Base-by-base conservation (phyloP, 1,284 basidiomycete genomes). In the Rhodotorula glutinis region DNA sequence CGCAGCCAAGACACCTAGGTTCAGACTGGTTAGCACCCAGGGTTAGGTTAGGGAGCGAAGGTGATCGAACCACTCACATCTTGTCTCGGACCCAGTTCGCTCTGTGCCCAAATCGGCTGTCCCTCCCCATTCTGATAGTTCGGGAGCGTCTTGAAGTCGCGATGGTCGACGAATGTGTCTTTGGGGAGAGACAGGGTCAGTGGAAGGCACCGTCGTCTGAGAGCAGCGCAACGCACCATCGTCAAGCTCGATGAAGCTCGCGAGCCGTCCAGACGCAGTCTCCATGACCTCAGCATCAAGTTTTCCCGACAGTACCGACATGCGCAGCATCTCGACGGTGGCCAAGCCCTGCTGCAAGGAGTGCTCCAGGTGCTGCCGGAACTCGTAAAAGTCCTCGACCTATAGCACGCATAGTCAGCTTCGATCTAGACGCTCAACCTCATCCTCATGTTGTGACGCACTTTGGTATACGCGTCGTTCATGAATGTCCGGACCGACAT, bases 361-460 rank as follows among this genome's bases (percentile, higher is more conserved):
- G 75, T 87, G 88, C 67, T 90, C 87, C 23, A 92, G 79, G 52
- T 84, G 82, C 60, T 88, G 86, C 76, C 91, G 87, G 67, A 92
- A 91, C 13, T 80, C 78, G 63, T 89, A 85, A 75, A 92, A 91
- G 74, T 91, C 88, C 23, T 88, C 86, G 62, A 92, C 87, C 86
- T 92, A 62, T 16, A 16, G 21, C 43, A 16, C 29, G n/a, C 27
- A 33, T 57, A 54, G 47, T 44, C 40, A n/a, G n/a, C n/a, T n/a
- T n/a, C n/a, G n/a, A n/a, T n/a, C n/a, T n/a, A n/a, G n/a, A n/a
- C n/a, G n/a, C n/a, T n/a, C n/a, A n/a, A n/a, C n/a, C n/a, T n/a
- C n/a, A n/a, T n/a, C n/a, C n/a, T n/a, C n/a, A n/a, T n/a, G n/a
- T n/a, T n/a, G n/a, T n/a, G 7, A 21, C 76, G 16, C 68, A 86